These are phyloP conservation scores for Arthrobotrys sphaeroides DNA, from an alignment of 2,329 filamentous ascomycete species.

Conservation along the genomic window DNA sequence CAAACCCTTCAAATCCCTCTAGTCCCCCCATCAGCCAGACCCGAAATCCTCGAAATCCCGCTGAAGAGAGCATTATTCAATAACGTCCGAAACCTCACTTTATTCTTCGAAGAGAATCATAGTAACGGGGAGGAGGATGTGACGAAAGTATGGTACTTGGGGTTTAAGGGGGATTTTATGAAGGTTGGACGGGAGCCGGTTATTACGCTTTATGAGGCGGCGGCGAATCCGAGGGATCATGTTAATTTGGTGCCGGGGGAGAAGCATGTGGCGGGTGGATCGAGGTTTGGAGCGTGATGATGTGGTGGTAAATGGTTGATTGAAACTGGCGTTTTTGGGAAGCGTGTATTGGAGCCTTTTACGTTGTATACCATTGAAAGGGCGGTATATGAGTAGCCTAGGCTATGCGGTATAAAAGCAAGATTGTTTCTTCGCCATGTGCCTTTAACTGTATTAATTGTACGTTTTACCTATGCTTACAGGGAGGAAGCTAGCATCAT, in stretches of 20 bases:
- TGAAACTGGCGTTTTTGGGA: too few relatives aligned
- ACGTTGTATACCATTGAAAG: too few relatives aligned
- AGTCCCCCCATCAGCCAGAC: constrained; percentile 64
- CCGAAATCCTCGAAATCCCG: constrained; percentile 83
- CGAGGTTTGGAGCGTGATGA: constrained; percentile 35
- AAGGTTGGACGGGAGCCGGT: constrained; percentile 81
- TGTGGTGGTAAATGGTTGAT: not conserved
- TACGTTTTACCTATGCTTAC: too few relatives aligned
- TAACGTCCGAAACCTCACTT: constrained; percentile 78
- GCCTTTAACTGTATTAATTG: too few relatives aligned
- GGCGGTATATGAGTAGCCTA: too few relatives aligned
- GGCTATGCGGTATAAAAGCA: too few relatives aligned
- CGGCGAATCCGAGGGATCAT: constrained; percentile 90
- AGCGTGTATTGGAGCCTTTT: not conserved
- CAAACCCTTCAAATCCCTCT: constrained; percentile 81
- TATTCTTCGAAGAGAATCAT: constrained; percentile 93
- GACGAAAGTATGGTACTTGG: constrained; percentile 81
- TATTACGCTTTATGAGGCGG: constrained; percentile 91
- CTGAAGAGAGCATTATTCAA: constrained; percentile 90
- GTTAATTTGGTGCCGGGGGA: constrained; percentile 61
- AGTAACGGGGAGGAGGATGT: constrained; percentile 78
- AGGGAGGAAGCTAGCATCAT: not conserved
- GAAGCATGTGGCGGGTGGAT: constrained; percentile 36
- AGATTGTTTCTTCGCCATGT: too few relatives aligned
- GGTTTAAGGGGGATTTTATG: constrained; percentile 95